Conservation (phyloP, 805 yeast species). For the Metschnikowia aberdeeniae region DNA sequence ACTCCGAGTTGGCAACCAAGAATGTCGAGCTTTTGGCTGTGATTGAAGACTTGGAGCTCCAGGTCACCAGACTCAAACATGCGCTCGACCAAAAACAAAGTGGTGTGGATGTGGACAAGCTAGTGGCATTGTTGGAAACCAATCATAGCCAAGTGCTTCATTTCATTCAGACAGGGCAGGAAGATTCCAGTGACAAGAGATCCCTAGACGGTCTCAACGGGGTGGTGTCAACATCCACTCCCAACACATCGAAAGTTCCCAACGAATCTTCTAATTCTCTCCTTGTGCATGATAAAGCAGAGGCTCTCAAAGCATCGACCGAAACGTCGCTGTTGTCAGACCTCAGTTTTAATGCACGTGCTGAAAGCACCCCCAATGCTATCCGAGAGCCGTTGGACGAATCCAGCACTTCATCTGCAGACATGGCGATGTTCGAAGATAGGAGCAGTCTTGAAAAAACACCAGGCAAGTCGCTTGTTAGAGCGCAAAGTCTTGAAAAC, state of each 20-base stretch:
- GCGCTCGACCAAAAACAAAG: slow-evolving; percentile 2
- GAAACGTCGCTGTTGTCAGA: not conserved
- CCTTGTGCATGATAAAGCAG: not conserved
- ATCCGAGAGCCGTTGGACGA: not conserved
- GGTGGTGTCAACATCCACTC: slow-evolving; percentile 1
- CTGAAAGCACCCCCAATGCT: slow-evolving; percentile 1
- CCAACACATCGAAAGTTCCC: slow-evolving; percentile 2
- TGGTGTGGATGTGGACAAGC: not conserved
- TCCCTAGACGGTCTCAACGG: not conserved
- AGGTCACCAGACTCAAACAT: slow-evolving; percentile 29
- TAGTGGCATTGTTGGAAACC: not conserved
- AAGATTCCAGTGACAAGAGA: not conserved
- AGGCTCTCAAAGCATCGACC: not conserved
- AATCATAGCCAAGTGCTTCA: slow-evolving; percentile 1
- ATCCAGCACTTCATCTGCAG: slow-evolving; percentile 1
- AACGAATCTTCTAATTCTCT: not conserved
- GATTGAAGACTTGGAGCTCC: slow-evolving; percentile 46
- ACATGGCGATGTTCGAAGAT: slow-evolving; percentile 1
- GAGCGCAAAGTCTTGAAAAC: slow-evolving; percentile 2
- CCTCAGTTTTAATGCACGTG: not conserved
- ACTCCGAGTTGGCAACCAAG: slow-evolving; percentile 48
- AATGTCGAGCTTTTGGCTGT: slow-evolving; percentile 51
- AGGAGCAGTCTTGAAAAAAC: not conserved
- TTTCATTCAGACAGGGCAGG: not conserved
- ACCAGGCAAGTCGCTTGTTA: not conserved